Evolutionary conservation across 1,284 basidiomycete species (phyloP).

Genomic region (Ganoderma lingzhi): DNA sequence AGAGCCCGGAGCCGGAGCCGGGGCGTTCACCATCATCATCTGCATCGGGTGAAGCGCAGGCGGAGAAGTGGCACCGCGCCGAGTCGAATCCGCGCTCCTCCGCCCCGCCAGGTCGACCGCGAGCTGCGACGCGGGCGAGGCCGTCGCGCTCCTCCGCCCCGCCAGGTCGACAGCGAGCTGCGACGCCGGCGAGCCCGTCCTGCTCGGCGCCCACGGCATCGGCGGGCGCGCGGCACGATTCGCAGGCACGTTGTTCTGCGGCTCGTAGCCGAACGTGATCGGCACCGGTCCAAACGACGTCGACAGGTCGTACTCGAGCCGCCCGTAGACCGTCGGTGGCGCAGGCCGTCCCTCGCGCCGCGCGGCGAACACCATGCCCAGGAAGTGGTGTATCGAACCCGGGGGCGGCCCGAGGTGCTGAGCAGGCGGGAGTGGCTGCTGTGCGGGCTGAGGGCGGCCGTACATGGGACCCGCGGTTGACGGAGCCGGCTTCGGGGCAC

Average conservation of each 20-base stretch:
- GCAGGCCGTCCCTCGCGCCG: constrained; percentile 36
- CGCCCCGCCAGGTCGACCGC: constrained; percentile 13
- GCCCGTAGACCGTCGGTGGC: constrained; percentile 68
- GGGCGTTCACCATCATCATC: no score
- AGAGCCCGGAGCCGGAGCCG: constrained; percentile 6
- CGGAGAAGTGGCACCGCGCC: constrained; percentile 24
- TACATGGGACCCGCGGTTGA: constrained; percentile 66
- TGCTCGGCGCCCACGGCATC: constrained; percentile 32
- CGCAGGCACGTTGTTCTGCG: constrained; percentile 49
- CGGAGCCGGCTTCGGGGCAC: constrained; percentile 66
- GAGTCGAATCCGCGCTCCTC: constrained; percentile 19
- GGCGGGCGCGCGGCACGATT: constrained; percentile 32
- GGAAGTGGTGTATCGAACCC: constrained; percentile 43
- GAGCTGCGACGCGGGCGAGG: constrained; percentile 19
- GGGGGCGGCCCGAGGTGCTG: constrained; percentile 31
- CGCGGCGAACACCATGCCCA: constrained; percentile 40
- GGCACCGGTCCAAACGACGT: constrained; percentile 67
- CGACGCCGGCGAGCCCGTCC: constrained; percentile 26
- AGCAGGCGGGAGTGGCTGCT: constrained; percentile 17
- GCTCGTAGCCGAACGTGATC: constrained; percentile 69
- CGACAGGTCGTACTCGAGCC: constrained; percentile 61
- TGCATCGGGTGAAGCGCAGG: background rate
- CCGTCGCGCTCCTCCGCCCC: constrained; percentile 20
- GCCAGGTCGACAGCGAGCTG: constrained; percentile 11
- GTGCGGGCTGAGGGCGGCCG: constrained; percentile 46